These are phyloP conservation scores for Malassezia cuniculi DNA, from an alignment of 1,284 basidiomycete species.

Conservation along the genomic window DNA sequence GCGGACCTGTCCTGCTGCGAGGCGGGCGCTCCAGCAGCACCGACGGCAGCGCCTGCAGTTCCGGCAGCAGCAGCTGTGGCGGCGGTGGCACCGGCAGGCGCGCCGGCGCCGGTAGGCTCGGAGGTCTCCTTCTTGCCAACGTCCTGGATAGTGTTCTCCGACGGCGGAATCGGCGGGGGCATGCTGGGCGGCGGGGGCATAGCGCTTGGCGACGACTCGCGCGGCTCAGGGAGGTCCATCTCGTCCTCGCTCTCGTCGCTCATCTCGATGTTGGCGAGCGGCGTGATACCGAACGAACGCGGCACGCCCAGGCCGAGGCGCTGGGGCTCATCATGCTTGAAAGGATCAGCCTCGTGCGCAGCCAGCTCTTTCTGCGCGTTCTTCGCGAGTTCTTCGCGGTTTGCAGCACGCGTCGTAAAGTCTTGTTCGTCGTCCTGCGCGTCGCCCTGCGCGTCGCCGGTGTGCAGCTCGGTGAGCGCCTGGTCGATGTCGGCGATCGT, in stretches of 20 bases:
- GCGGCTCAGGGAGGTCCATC: too few relatives aligned
- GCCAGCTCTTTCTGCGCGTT: constrained; percentile 37
- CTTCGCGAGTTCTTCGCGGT: constrained; percentile 37
- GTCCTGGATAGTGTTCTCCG: too few relatives aligned
- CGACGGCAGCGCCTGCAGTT: too few relatives aligned
- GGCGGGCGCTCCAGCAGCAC: too few relatives aligned
- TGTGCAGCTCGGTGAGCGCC: constrained; percentile 35
- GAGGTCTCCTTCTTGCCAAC: too few relatives aligned
- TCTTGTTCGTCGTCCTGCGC: constrained; percentile 16
- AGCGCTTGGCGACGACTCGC: too few relatives aligned
- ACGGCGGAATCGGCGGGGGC: too few relatives aligned
- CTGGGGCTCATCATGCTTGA: constrained; percentile 19
- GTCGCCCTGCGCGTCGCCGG: constrained; percentile 17
- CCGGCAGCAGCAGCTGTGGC: too few relatives aligned
- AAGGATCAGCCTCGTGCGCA: constrained; percentile 21
- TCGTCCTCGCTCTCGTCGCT: constrained; percentile 42
- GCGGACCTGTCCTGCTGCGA: too few relatives aligned
- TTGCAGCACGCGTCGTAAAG: constrained; percentile 23
- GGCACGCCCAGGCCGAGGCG: constrained; percentile 3
- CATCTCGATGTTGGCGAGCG: constrained; percentile 37
- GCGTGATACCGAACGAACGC: constrained; percentile 11
- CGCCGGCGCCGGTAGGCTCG: too few relatives aligned
- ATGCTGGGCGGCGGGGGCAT: too few relatives aligned
- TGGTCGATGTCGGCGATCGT: constrained; percentile 44
- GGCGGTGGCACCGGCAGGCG: too few relatives aligned